phyloP scores from a whole-genome alignment of 352 stramenopile genomes.

The Pythium sukuiense region DNA sequence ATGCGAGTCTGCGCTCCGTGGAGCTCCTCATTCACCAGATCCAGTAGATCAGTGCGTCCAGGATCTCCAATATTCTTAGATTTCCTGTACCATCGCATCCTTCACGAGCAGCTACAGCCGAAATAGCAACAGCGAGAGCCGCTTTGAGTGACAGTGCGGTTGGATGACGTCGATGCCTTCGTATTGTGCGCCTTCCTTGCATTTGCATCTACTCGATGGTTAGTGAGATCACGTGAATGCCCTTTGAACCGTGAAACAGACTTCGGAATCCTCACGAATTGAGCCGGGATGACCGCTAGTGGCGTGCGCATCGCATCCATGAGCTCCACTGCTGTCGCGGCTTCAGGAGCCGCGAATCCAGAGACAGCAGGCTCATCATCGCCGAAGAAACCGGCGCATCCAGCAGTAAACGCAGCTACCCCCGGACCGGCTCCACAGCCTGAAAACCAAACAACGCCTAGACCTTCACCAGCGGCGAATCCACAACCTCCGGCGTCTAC shows the following conservation, averaged over 20 bases:
- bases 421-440: not conserved
- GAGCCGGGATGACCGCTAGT: constrained; percentile 22
- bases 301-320: constrained; percentile 16
- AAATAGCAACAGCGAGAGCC: not conserved
- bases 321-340: constrained; percentile 14
- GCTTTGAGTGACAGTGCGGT: not conserved
- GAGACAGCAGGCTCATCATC: constrained; percentile 3
- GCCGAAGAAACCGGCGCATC: constrained; percentile 18
- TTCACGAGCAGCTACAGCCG: not conserved
- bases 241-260: not conserved
- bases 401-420: not conserved
- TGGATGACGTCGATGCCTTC: not conserved
- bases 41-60: constrained; percentile 13
- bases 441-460: constrained; percentile 15
- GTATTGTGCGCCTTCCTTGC: not conserved
- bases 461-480: not conserved
- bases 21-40: constrained; percentile 55
- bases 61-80: not conserved
- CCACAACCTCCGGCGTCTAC: not conserved
- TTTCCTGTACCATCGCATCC: not conserved
- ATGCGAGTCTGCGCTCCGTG: constrained; percentile 52
- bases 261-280: not conserved
- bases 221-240: not conserved
- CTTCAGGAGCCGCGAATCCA: not conserved
- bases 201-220: not conserved